These are phyloP conservation scores for Spinacia oleracea DNA, from an alignment of 179 eudicot species.

Conservation along the genomic window DNA sequence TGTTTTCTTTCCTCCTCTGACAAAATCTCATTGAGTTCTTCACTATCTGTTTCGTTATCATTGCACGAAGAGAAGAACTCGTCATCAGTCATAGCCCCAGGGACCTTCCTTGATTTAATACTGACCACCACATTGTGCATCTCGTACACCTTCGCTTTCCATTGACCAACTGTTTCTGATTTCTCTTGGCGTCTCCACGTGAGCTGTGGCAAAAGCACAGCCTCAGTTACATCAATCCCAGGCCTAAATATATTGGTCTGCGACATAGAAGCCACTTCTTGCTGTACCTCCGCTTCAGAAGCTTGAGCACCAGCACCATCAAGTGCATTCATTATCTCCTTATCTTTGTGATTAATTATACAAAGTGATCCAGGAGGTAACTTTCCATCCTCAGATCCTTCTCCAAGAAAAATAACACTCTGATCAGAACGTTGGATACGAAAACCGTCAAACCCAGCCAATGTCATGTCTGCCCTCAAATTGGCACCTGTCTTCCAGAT, in stretches of 20 bases:
- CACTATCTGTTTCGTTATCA: constrained; percentile 33
- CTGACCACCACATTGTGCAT: constrained; percentile 94
- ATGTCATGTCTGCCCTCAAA: constrained; percentile 95
- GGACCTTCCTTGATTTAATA: constrained; percentile 87
- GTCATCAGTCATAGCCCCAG: constrained; percentile 88
- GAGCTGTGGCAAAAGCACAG: constrained; percentile 79
- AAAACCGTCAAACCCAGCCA: constrained; percentile 96
- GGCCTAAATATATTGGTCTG: constrained; percentile 91
- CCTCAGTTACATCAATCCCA: constrained; percentile 87
- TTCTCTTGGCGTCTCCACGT: constrained; percentile 93
- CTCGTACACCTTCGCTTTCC: constrained; percentile 92
- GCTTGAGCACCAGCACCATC: constrained; percentile 82
- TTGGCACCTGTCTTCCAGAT: constrained; percentile 96
- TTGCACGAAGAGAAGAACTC: constrained; percentile 54
- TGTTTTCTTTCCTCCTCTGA: constrained; percentile 40
- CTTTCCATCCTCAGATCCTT: constrained; percentile 89
- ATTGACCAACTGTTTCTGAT: constrained; percentile 71
- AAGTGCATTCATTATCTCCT: constrained; percentile 75
- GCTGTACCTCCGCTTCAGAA: constrained; percentile 73
- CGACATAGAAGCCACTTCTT: constrained; percentile 80
- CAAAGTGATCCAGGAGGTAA: constrained; percentile 77
- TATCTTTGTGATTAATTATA: constrained; percentile 83
- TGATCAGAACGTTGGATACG: constrained; percentile 89
- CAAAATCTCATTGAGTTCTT: constrained; percentile 33
- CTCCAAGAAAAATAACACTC: constrained; percentile 85